Percentiles rank a stretch among this genome's conserved stretches.
These are phyloP conservation scores for Pyrus hybrid DNA, from an alignment of 331 rosid species.

Conservation along the genomic window DNA sequence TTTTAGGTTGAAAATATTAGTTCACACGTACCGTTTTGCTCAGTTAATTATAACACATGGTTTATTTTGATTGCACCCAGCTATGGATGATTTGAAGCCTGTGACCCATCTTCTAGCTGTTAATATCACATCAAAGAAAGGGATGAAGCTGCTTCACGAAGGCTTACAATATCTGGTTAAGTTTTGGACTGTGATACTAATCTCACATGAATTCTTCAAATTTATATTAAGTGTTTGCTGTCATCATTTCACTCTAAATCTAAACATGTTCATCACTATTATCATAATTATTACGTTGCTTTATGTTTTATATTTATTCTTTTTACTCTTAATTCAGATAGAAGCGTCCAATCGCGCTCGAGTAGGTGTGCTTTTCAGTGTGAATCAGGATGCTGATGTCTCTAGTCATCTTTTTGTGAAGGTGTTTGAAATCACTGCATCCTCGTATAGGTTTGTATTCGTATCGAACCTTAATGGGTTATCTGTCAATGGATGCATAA, in stretches of 20 bases:
- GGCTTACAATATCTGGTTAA: conserved; percentile 78
- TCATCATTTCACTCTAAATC: conserved; percentile 1
- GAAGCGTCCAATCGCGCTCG: conserved; percentile 71
- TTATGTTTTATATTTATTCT: background rate
- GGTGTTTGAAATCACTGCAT: conserved; percentile 58
- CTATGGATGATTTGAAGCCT: conserved; percentile 81
- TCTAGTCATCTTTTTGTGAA: conserved; percentile 53
- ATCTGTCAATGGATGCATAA: background rate
- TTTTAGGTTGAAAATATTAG: conserved; percentile 15
- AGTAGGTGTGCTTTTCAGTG: conserved; percentile 63
- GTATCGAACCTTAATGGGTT: background rate
- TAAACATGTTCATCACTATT: background rate
- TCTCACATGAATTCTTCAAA: conserved; percentile 9
- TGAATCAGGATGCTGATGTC: conserved; percentile 43
- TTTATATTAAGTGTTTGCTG: background rate
- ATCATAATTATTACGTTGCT: conserved; percentile 4
- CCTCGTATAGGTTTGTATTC: conserved; percentile 63
- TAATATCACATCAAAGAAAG: conserved; percentile 58
- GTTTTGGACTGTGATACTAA: conserved; percentile 15
- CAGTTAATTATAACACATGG: conserved; percentile 14
- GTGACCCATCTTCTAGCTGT: conserved; percentile 89
- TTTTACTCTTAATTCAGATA: conserved; percentile 35
- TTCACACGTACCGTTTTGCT: conserved; percentile 4
- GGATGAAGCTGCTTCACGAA: conserved; percentile 69
- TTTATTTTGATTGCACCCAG: conserved; percentile 36